Base-by-base conservation (phyloP, 2,329 filamentous ascomycete species). In the Clarireedia homoeocarpa region DNA sequence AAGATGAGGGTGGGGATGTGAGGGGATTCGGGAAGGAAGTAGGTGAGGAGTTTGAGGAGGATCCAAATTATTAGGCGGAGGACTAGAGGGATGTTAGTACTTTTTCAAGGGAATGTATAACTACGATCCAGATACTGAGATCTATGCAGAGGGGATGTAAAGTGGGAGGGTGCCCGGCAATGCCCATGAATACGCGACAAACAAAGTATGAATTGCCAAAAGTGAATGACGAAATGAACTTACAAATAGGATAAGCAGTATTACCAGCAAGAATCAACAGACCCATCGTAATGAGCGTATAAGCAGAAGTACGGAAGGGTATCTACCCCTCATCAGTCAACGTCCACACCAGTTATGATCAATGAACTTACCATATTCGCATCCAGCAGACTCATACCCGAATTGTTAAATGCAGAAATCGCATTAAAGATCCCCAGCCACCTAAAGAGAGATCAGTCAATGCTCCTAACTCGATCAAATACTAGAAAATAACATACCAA, bases 401-500 rank as follows among this genome's bases (percentile, higher is more conserved):
- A 83, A 62, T 87, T 88, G 70, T 86, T 86, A 69, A 88, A 88
- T 0, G 84, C 84, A 17, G 82, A 85, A 4, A 82, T 77, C 2
- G 81, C 81, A 59, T 85, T 83, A 71, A 88, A 88, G 46, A 82
- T 77, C 42, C 84, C 84, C 2, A 82, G 73, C 84, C 84, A 88
- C 65, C 65, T 67, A 47, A 27, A 14, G 45, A 9, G n/a, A 39
- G 10, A 34, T 12, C 30, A 34, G 30, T 34, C 9, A 34, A 12
- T 12, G 7, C 30, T 12, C 12, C 10, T 2, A 34, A 12, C 12
- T 12, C 24, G 9, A 12, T 47, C 26, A 17, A 47, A 7, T 34
- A 38, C 12, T 9, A 17, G 48, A 34, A 36, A 30, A 49, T 10
- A 42, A 59, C 59, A 36, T 59, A 66, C 81, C 81, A 86, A 36